Percentiles rank a stretch among this genome's conserved stretches.
Conservation (phyloP, 345 rosid species). For the Gossypium bickii region DNA sequence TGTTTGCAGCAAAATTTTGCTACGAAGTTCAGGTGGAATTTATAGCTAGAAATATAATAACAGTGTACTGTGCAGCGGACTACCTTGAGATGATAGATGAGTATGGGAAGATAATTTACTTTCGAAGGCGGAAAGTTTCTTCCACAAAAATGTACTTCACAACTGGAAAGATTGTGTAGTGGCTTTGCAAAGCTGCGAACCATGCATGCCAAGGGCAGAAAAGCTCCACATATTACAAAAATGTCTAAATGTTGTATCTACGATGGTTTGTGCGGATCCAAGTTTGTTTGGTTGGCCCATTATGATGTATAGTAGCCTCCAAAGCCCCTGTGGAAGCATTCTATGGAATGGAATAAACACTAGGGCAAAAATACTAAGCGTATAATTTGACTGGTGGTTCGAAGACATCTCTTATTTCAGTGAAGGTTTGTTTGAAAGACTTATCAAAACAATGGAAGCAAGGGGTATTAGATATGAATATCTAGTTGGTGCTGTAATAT, state of each 20-base stretch:
- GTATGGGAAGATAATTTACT: constrained; percentile 70
- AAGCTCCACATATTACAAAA: constrained; percentile 56
- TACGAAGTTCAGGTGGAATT: constrained; percentile 67
- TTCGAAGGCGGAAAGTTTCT: constrained; percentile 57
- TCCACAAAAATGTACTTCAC: constrained; percentile 63
- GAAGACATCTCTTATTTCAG: constrained; percentile 79
- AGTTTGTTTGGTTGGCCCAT: constrained; percentile 99
- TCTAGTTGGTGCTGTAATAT: constrained; percentile 69
- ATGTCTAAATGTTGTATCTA: constrained; percentile 62
- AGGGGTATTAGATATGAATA: constrained; percentile 70
- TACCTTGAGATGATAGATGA: constrained; percentile 83
- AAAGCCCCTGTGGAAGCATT: constrained; percentile 97
- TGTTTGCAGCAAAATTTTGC: constrained; percentile 65
- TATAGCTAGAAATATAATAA: constrained; percentile 63
- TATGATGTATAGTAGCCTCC: constrained; percentile 94
- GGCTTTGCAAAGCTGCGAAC: constrained; percentile 66
- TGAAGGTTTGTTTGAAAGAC: constrained; percentile 65
- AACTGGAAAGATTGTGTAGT: constrained; percentile 89
- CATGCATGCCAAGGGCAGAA: constrained; percentile 53
- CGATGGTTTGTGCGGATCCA: constrained; percentile 90
- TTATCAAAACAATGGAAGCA: constrained; percentile 56
- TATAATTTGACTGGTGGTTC: constrained; percentile 97
- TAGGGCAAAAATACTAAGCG: constrained; percentile 73
- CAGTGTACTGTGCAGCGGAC: constrained; percentile 65
- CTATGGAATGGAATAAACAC: constrained; percentile 97